Percentiles rank a stretch among this genome's conserved stretches.
Evolutionary conservation across 1,284 basidiomycete species (phyloP).

Genomic region (Puccinia brachypodii): DNA sequence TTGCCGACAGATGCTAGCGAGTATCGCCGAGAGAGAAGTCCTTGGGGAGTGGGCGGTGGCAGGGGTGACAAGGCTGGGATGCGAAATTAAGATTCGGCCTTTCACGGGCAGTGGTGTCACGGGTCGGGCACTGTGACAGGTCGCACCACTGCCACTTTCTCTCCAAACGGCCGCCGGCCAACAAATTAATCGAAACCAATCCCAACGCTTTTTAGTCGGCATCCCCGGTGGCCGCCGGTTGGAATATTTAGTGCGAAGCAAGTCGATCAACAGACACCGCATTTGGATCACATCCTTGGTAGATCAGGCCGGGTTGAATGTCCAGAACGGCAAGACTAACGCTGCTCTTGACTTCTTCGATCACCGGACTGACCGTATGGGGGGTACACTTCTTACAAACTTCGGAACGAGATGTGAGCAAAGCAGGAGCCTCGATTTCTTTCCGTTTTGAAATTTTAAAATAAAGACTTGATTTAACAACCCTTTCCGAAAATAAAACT

Average conservation of each 20-base stretch:
- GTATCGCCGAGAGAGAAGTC: not conserved
- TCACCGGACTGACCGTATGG: conserved; percentile 67
- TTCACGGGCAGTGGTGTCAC: not conserved
- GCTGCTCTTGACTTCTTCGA: conserved; percentile 24
- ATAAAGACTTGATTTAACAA: not conserved
- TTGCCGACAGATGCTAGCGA: not conserved
- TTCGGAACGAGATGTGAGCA: conserved; percentile 74
- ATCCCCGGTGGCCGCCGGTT: not conserved
- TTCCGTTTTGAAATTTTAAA: no score
- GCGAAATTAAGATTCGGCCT: not conserved
- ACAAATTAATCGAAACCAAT: not conserved
- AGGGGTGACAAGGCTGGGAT: not conserved
- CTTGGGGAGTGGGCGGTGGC: not conserved
- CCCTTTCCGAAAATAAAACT: not conserved
- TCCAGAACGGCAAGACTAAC: conserved; percentile 43
- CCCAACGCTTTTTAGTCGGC: no score
- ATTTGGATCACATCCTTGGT: no score
- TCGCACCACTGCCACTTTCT: not conserved
- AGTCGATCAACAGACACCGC: not conserved
- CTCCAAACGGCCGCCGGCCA: no score
- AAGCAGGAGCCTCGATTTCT: not conserved
- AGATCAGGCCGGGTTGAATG: not conserved
- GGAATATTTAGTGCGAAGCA: not conserved
- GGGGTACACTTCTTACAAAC: conserved; percentile 87
- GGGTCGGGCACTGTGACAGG: not conserved